A percentile compares a stretch with the other conserved stretches of the same genome.
Conservation (phyloP, 805 yeast genomes). For the Barnettozyma salicaria region DNA sequence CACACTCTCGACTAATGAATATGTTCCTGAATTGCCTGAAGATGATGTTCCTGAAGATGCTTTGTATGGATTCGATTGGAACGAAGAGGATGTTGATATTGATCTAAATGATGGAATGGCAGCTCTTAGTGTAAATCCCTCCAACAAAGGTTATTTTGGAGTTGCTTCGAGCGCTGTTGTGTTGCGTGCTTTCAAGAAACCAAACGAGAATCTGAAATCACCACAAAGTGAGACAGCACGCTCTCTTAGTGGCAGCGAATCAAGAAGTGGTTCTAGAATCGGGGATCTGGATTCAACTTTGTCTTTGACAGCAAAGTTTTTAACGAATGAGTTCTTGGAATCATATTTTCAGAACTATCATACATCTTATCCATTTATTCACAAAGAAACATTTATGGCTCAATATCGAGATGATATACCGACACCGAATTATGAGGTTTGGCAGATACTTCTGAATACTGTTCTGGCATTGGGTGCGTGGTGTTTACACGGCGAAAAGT, state of each 20-base stretch:
- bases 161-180: conserved; percentile 55
- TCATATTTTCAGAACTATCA: conserved; percentile 56
- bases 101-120: conserved; percentile 56
- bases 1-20: conserved; percentile 12
- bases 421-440: conserved; percentile 38
- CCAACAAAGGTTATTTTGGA: conserved; percentile 61
- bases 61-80: conserved; percentile 55
- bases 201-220: conserved; percentile 23
- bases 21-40: conserved; percentile 27
- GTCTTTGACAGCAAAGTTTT: conserved; percentile 25
- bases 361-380: conserved; percentile 54
- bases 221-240: conserved; percentile 15
- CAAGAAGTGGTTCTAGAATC: conserved; percentile 22
- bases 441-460: conserved; percentile 50
- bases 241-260: conserved; percentile 16
- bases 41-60: conserved; percentile 39
- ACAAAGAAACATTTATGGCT: conserved; percentile 47
- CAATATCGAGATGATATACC: conserved; percentile 38
- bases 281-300: conserved; percentile 25
- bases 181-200: conserved; percentile 40
- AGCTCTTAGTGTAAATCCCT: conserved; percentile 43
- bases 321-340: conserved; percentile 35
- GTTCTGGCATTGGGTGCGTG: conserved; percentile 66
- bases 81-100: conserved; percentile 41
- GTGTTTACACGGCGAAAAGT: conserved; percentile 52